Base-by-base conservation (phyloP, 768 basidiomycete species). In the Naganishia randhawae region DNA sequence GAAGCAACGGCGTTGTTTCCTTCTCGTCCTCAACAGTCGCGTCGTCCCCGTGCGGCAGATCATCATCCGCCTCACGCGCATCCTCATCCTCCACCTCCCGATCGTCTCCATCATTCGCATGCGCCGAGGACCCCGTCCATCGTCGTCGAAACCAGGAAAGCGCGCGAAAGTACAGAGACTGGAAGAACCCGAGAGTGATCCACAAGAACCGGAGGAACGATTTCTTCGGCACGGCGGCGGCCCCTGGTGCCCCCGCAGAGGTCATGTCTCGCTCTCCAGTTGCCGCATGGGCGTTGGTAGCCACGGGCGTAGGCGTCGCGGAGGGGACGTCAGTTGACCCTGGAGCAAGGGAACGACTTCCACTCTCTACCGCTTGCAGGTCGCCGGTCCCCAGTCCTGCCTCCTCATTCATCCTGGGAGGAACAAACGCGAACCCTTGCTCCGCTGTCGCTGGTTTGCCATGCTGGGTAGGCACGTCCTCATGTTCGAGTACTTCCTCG, bases 1-100 rank as follows among this genome's bases (percentile, higher is more conserved):
- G 16, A 25, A 61, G 22, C 57, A 61, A 77, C 51, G 64, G 50
- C 66, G 72, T 72, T 50, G 72, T 71, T 22, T 52, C 73, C 29
- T 67, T 69, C 50, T 71, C 73, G 35, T 71, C 68, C 27, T 33
- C 71, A 14, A 33, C 50, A 39, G 37, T 25, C 3, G 48, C 54
- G 19, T 27, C 50, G 3, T 19, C 52, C 27, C 1, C 62, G n/a
- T 32, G 32, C 27, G 41, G 27, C 11, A 31, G 11, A 53, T 53
- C 51, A 25, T 33, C 32, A 35, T 17, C 53, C 3, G 54, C 8
- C 54, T 22, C 45, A 22, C 4, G n/a, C 19, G n/a, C 45, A 3
- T 22, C 45, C 45, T 3, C 45, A 48, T n/a, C 45, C 45, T 17
- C n/a, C 19, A 7, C 45, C 33, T 55, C 33, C 11, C 50, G 50